These are phyloP conservation scores for Saccharomycopsis vini DNA, from an alignment of 805 yeast genomes.

Conservation along the genomic window DNA sequence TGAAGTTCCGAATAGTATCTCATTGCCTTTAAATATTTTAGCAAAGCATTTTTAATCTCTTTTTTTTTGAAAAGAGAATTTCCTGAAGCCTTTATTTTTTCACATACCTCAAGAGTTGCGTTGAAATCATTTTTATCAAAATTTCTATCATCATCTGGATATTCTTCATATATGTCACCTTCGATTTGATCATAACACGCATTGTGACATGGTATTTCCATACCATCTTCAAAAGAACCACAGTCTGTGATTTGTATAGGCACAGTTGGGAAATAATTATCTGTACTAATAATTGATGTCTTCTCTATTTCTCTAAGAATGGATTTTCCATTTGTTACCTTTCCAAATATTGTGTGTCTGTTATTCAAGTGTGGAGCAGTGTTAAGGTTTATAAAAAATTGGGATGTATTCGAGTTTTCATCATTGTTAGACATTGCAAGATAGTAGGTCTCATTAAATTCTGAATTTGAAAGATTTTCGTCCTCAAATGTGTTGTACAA, in stretches of 20 bases:
- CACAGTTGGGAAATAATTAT: slow-evolving; percentile 35
- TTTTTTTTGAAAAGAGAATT: slow-evolving; percentile 48
- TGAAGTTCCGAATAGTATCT: slow-evolving; percentile 63
- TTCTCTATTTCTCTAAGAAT: slow-evolving; percentile 60
- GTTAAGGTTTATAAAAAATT: slow-evolving; percentile 62
- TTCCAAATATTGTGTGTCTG: slow-evolving; percentile 72
- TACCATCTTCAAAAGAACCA: slow-evolving; percentile 51
- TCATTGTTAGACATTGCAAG: slow-evolving; percentile 62
- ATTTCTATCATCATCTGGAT: slow-evolving; percentile 61
- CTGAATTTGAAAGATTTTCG: slow-evolving; percentile 41
- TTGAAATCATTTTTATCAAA: slow-evolving; percentile 49
- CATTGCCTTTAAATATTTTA: slow-evolving; percentile 58
- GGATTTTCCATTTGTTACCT: slow-evolving; percentile 57
- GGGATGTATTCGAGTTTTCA: slow-evolving; percentile 46
- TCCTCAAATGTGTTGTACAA: slow-evolving; percentile 39
- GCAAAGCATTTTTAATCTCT: slow-evolving; percentile 40
- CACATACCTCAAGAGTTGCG: slow-evolving; percentile 42
- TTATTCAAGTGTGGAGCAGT: slow-evolving; percentile 69
- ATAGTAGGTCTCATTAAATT: slow-evolving; percentile 36
- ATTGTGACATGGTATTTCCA: slow-evolving; percentile 49
- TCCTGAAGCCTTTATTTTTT: slow-evolving; percentile 59
- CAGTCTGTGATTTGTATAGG: slow-evolving; percentile 44
- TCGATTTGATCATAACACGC: slow-evolving; percentile 53
- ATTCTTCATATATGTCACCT: slow-evolving; percentile 68
- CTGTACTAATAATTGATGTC: slow-evolving; percentile 29